These are phyloP conservation scores for Mytilinidion resinicola DNA, from an alignment of 495 filamentous ascomycete species.

Conservation along the genomic window DNA sequence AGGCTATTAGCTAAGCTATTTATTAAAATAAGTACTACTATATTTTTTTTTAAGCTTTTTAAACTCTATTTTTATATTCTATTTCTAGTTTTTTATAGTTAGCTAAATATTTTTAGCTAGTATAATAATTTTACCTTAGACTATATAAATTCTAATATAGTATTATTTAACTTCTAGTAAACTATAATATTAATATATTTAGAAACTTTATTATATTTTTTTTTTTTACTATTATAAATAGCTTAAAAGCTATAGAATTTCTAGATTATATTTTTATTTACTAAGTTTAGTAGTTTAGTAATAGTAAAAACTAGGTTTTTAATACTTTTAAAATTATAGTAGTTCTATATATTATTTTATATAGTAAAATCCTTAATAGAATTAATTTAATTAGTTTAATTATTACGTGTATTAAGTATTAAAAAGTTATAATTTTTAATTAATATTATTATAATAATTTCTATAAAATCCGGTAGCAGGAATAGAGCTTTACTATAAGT, in stretches of 20 bases:
- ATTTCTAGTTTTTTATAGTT: no score
- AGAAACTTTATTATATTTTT: not conserved
- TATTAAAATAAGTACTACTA: not conserved
- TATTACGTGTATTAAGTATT: not conserved
- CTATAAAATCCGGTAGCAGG: no score
- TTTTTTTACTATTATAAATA: not conserved
- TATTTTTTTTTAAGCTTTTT: not conserved
- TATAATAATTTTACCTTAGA: no score
- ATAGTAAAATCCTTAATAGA: not conserved
- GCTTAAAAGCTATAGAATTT: not conserved
- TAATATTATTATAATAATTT: not conserved
- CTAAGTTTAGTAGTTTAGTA: no score
- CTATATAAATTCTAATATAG: not conserved
- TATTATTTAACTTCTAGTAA: not conserved
- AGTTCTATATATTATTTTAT: not conserved
- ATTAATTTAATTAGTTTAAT: not conserved
- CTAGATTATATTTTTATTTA: not conserved
- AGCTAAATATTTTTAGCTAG: no score
- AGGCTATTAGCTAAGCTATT: not conserved
- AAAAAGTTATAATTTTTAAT: not conserved
- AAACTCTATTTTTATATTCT: no score
- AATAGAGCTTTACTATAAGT: no score
- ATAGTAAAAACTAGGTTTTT: no score
- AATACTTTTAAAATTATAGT: not conserved
- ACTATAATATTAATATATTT: not conserved